phyloP scores from a whole-genome alignment of 441 rosid genomes.

The Euphorbia celastroides region DNA sequence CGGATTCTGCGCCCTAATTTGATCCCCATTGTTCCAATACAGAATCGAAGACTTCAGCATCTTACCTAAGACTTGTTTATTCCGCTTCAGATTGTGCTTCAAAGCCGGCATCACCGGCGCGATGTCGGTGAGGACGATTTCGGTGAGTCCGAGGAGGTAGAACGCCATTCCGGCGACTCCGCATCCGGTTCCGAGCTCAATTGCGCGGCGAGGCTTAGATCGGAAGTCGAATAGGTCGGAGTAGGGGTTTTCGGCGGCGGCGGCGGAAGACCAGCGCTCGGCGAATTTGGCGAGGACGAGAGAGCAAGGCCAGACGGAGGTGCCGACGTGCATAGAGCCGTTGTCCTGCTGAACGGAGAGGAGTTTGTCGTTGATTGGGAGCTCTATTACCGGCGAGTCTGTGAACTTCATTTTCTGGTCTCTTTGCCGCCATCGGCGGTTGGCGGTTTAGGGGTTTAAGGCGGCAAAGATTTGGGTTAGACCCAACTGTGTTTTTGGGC shows the following conservation, averaged over 20 bases:
- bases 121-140: slow-evolving; percentile 69
- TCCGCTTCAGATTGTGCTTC: slow-evolving; percentile 79
- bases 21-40: slow-evolving; percentile 62
- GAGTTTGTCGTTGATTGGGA: slow-evolving; percentile 41
- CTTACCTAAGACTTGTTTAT: slow-evolving; percentile 59
- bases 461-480: not conserved
- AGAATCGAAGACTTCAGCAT: slow-evolving; percentile 48
- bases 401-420: slow-evolving; percentile 67
- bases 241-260: slow-evolving; percentile 41
- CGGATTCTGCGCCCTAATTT: slow-evolving; percentile 46
- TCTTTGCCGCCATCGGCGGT: not conserved
- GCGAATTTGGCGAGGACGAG: slow-evolving; percentile 78
- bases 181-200: slow-evolving; percentile 79
- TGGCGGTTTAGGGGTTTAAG: not conserved
- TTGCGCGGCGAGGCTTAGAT: slow-evolving; percentile 44
- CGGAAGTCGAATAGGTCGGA: slow-evolving; percentile 55
- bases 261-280: slow-evolving; percentile 60
- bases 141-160: slow-evolving; percentile 62
- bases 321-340: slow-evolving; percentile 78
- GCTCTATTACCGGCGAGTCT: slow-evolving; percentile 75
- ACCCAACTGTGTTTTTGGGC: not conserved
- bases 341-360: slow-evolving; percentile 84
- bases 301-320: slow-evolving; percentile 90
- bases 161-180: slow-evolving; percentile 83
- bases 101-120: slow-evolving; percentile 83